phyloP scores from a whole-genome alignment of 331 rosid genomes.

The Malus hybrid region DNA sequence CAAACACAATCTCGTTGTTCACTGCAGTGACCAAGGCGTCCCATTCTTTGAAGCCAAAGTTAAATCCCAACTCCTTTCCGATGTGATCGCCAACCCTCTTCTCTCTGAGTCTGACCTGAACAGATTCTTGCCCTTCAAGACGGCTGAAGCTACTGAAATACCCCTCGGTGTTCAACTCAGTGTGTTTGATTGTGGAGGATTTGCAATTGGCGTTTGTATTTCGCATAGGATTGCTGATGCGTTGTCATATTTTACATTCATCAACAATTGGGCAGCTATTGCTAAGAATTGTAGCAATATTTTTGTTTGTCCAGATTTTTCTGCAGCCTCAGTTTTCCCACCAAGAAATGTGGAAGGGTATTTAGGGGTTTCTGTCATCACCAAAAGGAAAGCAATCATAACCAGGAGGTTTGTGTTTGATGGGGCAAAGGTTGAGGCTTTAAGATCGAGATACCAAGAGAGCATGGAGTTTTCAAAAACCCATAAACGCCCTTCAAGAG shows the following conservation, averaged over 20 bases:
- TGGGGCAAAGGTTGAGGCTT: constrained; percentile 3
- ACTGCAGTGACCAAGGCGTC: constrained; percentile 23
- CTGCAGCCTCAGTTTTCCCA: constrained; percentile 12
- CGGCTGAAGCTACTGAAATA: neutral
- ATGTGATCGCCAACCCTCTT: neutral
- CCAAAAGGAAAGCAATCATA: neutral
- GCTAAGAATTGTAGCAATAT: neutral
- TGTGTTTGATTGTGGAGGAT: constrained; percentile 26
- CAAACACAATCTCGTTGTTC: neutral
- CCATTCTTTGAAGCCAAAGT: constrained; percentile 17
- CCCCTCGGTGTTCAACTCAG: constrained; percentile 20
- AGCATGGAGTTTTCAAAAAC: neutral
- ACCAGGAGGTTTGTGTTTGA: constrained; percentile 15
- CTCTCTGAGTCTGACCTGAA: neutral
- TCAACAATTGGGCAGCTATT: constrained; percentile 10
- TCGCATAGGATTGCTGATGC: constrained; percentile 19
- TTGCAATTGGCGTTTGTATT: constrained; percentile 4
- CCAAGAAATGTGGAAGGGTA: constrained; percentile 4
- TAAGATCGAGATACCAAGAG: constrained; percentile 1
- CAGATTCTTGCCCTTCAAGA: constrained; percentile 9
- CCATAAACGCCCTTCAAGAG: constrained; percentile 2
- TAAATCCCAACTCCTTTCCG: constrained; percentile 2
- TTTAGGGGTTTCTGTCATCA: neutral
- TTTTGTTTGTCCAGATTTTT: neutral
- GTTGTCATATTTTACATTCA: constrained; percentile 2